These are phyloP conservation scores for Oryza officinalis DNA, from an alignment of 176 grass and related monocot species.

Conservation along the genomic window DNA sequence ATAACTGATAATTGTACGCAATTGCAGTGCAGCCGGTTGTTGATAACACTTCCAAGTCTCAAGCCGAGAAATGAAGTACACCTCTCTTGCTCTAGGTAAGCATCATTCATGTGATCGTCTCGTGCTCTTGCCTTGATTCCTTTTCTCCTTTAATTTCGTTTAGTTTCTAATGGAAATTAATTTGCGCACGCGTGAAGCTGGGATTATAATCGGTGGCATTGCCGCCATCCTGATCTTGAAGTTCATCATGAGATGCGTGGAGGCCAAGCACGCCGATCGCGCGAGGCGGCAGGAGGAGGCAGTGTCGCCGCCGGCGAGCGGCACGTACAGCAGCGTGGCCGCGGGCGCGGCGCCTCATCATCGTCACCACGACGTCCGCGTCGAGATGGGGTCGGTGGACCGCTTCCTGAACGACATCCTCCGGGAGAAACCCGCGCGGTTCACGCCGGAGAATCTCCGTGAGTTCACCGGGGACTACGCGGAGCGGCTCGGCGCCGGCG, in stretches of 20 bases:
- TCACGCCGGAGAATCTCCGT: slow-evolving; percentile 47
- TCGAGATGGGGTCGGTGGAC: slow-evolving; percentile 50
- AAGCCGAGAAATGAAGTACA: not conserved
- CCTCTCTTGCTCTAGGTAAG: slow-evolving; percentile 7
- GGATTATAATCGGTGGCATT: slow-evolving; percentile 15
- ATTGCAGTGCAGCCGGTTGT: not conserved
- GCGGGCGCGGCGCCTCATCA: too few species aligned
- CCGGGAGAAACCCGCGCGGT: slow-evolving; percentile 56
- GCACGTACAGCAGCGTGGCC: not conserved
- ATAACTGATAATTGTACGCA: too few species aligned
- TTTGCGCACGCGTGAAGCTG: not conserved
- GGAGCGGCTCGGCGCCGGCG: slow-evolving; percentile 55
- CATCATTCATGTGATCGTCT: not conserved
- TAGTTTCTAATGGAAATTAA: not conserved
- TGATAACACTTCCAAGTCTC: too few species aligned
- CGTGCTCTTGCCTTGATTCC: too few species aligned
- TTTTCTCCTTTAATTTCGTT: too few species aligned
- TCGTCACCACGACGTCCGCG: not conserved
- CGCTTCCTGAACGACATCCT: slow-evolving; percentile 55
- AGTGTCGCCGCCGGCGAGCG: not conserved
- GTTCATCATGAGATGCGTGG: slow-evolving; percentile 10
- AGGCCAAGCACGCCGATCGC: slow-evolving; percentile 16
- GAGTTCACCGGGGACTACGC: slow-evolving; percentile 40
- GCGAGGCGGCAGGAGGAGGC: slow-evolving; percentile 21
- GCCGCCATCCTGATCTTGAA: not conserved